phyloP scores from a whole-genome alignment of 2,329 filamentous ascomycete species.

The Botryotinia convoluta region DNA sequence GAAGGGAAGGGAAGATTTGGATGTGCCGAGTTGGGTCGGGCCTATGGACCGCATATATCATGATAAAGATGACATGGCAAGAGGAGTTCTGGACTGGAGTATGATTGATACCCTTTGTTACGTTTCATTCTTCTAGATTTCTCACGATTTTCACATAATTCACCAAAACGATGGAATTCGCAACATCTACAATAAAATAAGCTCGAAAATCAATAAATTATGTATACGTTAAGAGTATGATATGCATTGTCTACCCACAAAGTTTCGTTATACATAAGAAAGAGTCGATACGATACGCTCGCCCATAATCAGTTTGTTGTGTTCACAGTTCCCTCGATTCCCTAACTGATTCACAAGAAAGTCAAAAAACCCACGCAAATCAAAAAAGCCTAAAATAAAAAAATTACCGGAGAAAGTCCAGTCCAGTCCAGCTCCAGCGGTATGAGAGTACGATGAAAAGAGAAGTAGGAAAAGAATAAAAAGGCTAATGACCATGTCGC shows the following conservation, averaged over 20 bases:
- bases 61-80: not conserved
- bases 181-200: not conserved
- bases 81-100: conserved; percentile 26
- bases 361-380: conserved; percentile 17
- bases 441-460: conserved; percentile 16
- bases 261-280: conserved; percentile 38
- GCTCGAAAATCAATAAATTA: not conserved
- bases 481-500: conserved; percentile 1
- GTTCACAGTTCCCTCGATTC: conserved; percentile 18
- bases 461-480: conserved; percentile 6
- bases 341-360: conserved; percentile 22
- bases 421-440: conserved; percentile 13
- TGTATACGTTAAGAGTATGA: conserved; percentile 19
- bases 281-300: conserved; percentile 18
- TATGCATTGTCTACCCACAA: conserved; percentile 40
- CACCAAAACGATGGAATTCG: not conserved
- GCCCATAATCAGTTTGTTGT: conserved; percentile 18
- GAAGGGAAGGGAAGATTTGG: not conserved
- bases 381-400: conserved; percentile 16
- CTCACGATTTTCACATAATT: not conserved
- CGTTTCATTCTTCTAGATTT: conserved; percentile 7
- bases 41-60: not conserved
- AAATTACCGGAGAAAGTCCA: conserved; percentile 19
- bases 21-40: not conserved
- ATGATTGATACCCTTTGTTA: conserved; percentile 34